Percentiles rank a stretch among this genome's conserved stretches.
Conservation (phyloP, 208 protist genomes). For the Leishmania braziliensis region DNA sequence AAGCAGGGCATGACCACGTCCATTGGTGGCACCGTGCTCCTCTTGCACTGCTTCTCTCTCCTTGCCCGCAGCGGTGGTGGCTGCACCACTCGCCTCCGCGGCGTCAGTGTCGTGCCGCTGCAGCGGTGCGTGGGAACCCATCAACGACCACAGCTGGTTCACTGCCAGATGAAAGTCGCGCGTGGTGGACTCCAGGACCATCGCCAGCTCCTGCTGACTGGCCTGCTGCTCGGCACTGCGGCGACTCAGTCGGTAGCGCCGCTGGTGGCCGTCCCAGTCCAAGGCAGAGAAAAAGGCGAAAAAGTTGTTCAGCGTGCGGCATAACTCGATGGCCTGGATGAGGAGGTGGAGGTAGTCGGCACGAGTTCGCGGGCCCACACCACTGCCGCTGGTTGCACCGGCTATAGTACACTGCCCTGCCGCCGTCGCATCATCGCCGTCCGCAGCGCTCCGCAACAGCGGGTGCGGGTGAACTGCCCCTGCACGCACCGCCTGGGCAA, state of each 20-base stretch:
- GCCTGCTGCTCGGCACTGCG: slow-evolving; percentile 25
- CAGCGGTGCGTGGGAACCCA: slow-evolving; percentile 29
- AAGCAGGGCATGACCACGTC: not conserved
- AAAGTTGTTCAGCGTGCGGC: slow-evolving; percentile 39
- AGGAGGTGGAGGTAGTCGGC: slow-evolving; percentile 11
- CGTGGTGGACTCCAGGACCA: slow-evolving; percentile 18
- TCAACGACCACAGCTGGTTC: slow-evolving; percentile 28
- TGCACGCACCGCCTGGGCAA: slow-evolving; percentile 12
- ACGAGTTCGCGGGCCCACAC: not conserved
- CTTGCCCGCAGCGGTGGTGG: not conserved
- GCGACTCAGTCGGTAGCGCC: slow-evolving; percentile 20
- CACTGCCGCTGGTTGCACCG: not conserved
- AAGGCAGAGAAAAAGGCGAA: slow-evolving; percentile 31
- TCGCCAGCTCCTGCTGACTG: slow-evolving; percentile 14
- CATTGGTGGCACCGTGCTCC: not conserved
- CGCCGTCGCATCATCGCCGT: not conserved
- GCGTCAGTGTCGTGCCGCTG: not conserved
- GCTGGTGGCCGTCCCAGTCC: slow-evolving; percentile 24
- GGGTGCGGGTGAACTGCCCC: slow-evolving; percentile 11
- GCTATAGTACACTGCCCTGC: not conserved
- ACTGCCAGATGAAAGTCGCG: slow-evolving; percentile 15
- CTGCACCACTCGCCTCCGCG: not conserved
- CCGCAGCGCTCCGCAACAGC: not conserved
- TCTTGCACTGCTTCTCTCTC: too few species aligned
- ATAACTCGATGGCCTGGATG: slow-evolving; percentile 19